Percentiles rank a stretch among this genome's conserved stretches.
These are phyloP conservation scores for rapeseed (Brassica napus) DNA, from an alignment of 345 rosid species.

Conservation along the genomic window Da-Ae NC_063449.1:20754501-20755000, in stretches of 20 bases:
- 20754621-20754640: conserved; percentile 79
- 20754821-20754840: too few species aligned
- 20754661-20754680: conserved; percentile 96
- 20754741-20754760: conserved; percentile 96
- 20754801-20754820: conserved; percentile 30
- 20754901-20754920: too few species aligned
- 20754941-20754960: too few species aligned
- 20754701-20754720: conserved; percentile 88
- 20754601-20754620: conserved; percentile 80
- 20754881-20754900: too few species aligned
- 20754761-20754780: conserved; percentile 59
- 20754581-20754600: conserved; percentile 64
- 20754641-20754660: conserved; percentile 80
- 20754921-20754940: too few species aligned
- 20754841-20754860: too few species aligned
- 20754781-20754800: conserved; percentile 71
- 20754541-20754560: conserved; percentile 83
- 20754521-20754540: conserved; percentile 82
- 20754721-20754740: conserved; percentile 94
- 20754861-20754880: too few species aligned
- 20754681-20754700: conserved; percentile 97
- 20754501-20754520: conserved; percentile 87
- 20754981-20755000: too few species aligned
- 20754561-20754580: conserved; percentile 71
- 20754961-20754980: too few species aligned